Base-by-base conservation (phyloP, 75 land plant genomes). In the Azolla pinnata region DNA sequence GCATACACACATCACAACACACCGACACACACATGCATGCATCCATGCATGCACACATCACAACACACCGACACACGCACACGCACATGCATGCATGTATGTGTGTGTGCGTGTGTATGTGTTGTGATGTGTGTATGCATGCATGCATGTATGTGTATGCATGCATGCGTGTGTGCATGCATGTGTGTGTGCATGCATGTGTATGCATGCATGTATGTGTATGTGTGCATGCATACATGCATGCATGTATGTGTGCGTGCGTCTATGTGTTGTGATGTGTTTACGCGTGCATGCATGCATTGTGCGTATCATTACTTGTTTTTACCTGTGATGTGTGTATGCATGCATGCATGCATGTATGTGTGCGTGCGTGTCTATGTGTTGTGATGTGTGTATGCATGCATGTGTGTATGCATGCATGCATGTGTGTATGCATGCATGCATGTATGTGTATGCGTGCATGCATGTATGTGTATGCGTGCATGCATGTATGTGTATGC, bases 331-430 rank as follows among this genome's bases (percentile, higher is more conserved):
- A 38, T 38, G 14, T 38, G 14, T 38, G 14, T 38, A 38, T 38
- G 14, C 14, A 38, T 38, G 14, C 14, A 38, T 38, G 14, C 14
- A 38, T 38, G 14, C 14, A 38, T 38, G 14, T 38, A 38, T 38
- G 14, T 38, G 14, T 38, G 14, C 14, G 14, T 38, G 7, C 14
- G 14, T 38, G 14, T 38, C 7, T 38, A 38, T 38, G 14, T 38
- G 14, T 38, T 9, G 5, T 9, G 8, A 51, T 51, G n/a, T 18
- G n/a, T 51, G n/a, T 51, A 51, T 51, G n/a, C 18, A 51, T 51
- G n/a, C 54, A 51, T 18, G n/a, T n/a, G n/a, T 51, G 24, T 18
- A 51, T 51, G 24, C 54, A 51, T 51, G n/a, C 24, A 51, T 51
- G 18, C 24, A 24, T 51, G n/a, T 18, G n/a, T 28, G 29, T 5